Evolutionary conservation across 495 filamentous ascomycete genomes (phyloP).

Genomic region (Mycothermus thermophilus): DNA sequence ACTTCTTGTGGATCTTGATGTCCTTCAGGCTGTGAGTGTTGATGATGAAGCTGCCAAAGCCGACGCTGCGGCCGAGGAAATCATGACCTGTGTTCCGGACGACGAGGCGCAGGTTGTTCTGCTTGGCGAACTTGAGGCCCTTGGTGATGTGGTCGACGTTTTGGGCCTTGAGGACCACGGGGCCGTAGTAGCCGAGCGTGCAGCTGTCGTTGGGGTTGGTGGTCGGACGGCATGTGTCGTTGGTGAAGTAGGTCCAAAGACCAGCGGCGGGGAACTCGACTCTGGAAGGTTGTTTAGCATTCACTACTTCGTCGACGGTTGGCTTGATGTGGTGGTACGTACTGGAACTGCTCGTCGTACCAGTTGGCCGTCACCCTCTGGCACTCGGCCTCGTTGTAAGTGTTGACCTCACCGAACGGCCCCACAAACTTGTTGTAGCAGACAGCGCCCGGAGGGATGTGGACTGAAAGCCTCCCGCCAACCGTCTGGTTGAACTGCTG

Average conservation of each 20-base stretch:
- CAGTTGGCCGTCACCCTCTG: conserved; percentile 20
- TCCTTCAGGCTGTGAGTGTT: conserved; percentile 52
- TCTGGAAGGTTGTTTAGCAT: conserved; percentile 7
- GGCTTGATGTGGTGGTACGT: conserved; percentile 2
- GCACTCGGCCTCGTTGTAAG: conserved; percentile 27
- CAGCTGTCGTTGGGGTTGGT: conserved; percentile 36
- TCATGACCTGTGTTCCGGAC: conserved; percentile 56
- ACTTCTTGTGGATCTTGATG: conserved; percentile 26
- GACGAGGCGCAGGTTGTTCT: conserved; percentile 45
- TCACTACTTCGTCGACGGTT: not conserved
- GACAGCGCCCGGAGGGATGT: conserved; percentile 25
- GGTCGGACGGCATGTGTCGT: conserved; percentile 32
- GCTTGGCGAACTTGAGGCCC: conserved; percentile 39
- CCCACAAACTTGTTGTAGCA: conserved; percentile 30
- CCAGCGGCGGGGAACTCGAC: conserved; percentile 26
- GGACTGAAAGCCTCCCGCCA: conserved; percentile 23
- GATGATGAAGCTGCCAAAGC: conserved; percentile 44
- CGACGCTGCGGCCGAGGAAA: conserved; percentile 43
- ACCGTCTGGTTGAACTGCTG: conserved; percentile 24
- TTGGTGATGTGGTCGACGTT: conserved; percentile 29
- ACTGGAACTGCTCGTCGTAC: conserved; percentile 25
- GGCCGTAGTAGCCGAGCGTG: conserved; percentile 42
- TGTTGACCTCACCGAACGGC: conserved; percentile 23
- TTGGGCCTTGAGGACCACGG: conserved; percentile 40
- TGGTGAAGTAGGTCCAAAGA: conserved; percentile 35